Conservation (phyloP, 495 filamentous ascomycete species). For the Neurospora sp. region DNA sequence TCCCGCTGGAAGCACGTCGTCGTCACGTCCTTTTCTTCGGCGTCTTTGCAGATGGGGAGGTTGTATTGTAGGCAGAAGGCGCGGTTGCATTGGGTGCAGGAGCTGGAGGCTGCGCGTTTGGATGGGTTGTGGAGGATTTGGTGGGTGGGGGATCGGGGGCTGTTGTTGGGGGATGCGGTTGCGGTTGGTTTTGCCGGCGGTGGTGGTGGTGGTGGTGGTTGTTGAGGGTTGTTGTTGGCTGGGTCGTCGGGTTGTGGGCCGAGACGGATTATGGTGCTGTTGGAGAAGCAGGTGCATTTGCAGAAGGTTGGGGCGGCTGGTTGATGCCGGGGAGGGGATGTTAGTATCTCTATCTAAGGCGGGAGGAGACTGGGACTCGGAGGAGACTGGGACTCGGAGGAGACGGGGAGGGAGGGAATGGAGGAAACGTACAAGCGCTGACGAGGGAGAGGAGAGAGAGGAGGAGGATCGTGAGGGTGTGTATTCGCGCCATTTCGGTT, state of each 20-base stretch:
- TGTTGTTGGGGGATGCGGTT: conserved; percentile 2
- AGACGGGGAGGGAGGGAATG: neutral
- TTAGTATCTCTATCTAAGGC: no score
- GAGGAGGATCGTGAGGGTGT: conserved; percentile 21
- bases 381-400: no score
- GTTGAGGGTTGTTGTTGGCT: conserved; percentile 3
- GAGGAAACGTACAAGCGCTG: conserved; percentile 25
- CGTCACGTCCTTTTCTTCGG: conserved; percentile 76
- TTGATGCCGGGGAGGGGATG: neutral
- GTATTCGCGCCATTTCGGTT: conserved; percentile 25
- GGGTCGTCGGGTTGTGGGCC: conserved; percentile 30
- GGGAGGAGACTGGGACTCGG: no score
- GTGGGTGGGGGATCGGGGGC: neutral
- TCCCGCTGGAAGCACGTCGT: conserved; percentile 92
- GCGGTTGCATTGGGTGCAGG: conserved; percentile 81
- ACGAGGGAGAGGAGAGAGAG: conserved; percentile 20
- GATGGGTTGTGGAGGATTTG: neutral
- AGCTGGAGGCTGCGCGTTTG: conserved; percentile 21
- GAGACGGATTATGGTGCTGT: conserved; percentile 81
- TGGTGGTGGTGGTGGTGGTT: conserved; percentile 13
- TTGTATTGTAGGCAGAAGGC: conserved; percentile 81
- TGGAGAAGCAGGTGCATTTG: conserved; percentile 93
- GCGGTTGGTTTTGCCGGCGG: conserved; percentile 10
- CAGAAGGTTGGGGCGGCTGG: conserved; percentile 73
- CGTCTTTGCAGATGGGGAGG: conserved; percentile 74